Conservation (phyloP, 1,284 basidiomycete species). For the Pseudozyma pruni region DNA sequence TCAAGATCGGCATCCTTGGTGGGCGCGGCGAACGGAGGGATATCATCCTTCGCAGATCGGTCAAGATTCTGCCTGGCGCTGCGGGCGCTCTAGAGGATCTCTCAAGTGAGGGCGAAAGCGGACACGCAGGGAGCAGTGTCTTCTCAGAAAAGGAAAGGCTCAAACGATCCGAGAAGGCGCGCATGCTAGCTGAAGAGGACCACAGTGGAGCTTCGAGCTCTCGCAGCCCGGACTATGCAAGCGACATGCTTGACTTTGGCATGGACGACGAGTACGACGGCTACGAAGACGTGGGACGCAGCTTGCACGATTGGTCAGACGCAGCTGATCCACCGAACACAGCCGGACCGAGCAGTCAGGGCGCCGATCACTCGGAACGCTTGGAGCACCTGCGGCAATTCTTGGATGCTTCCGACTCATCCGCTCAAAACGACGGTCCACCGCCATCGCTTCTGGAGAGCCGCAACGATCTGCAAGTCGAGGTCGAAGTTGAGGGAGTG, state of each 20-base stretch:
- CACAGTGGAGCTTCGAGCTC: slow-evolving; percentile 20
- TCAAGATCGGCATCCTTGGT: slow-evolving; percentile 54
- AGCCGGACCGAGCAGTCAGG: slow-evolving; percentile 15
- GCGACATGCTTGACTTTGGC: slow-evolving; percentile 43
- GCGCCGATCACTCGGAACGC: slow-evolving; percentile 31
- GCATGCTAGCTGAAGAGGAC: slow-evolving; percentile 14
- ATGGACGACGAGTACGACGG: slow-evolving; percentile 59
- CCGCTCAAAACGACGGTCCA: slow-evolving; percentile 33
- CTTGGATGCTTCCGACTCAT: slow-evolving; percentile 31
- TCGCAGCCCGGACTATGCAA: background rate
- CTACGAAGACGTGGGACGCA: slow-evolving; percentile 54
- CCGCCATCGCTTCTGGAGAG: slow-evolving; percentile 56
- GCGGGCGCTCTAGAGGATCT: slow-evolving; percentile 40
- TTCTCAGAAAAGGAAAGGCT: slow-evolving; percentile 32
- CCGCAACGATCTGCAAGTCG: slow-evolving; percentile 56
- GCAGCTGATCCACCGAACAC: slow-evolving; percentile 15
- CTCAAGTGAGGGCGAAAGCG: too few relatives aligned
- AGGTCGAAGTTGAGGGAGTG: slow-evolving; percentile 61
- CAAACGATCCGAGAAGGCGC: slow-evolving; percentile 42
- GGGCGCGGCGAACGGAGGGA: slow-evolving; percentile 50
- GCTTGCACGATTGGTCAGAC: slow-evolving; percentile 35
- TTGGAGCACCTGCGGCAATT: slow-evolving; percentile 45
- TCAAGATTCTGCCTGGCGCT: slow-evolving; percentile 60
- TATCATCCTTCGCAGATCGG: slow-evolving; percentile 40
- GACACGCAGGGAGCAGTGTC: too few relatives aligned